Percentiles rank a stretch among this genome's conserved stretches.
These are phyloP conservation scores for Durotheca rogersii DNA, from an alignment of 495 filamentous ascomycete species.

Conservation along the genomic window DNA sequence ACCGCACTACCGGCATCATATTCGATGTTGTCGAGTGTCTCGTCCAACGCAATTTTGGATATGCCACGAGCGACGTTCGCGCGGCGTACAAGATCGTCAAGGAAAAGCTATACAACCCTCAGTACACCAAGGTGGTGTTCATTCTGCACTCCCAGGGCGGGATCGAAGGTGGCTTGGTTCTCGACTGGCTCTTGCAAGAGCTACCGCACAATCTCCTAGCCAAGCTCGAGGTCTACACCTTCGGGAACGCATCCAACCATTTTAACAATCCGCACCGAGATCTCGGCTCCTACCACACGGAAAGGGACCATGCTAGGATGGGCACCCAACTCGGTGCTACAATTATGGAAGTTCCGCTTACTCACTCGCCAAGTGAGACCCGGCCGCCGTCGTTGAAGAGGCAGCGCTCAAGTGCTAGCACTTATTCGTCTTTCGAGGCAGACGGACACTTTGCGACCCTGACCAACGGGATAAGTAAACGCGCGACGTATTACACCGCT, in stretches of 20 bases:
- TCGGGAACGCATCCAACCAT: slow-evolving; percentile 81
- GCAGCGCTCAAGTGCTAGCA: slow-evolving; percentile 16
- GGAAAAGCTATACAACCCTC: slow-evolving; percentile 54
- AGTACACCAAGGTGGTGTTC: slow-evolving; percentile 70
- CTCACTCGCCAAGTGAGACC: slow-evolving; percentile 27
- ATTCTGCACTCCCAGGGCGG: slow-evolving; percentile 82
- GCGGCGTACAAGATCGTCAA: slow-evolving; percentile 59
- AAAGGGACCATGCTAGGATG: slow-evolving; percentile 21
- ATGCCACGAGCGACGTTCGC: slow-evolving; percentile 69
- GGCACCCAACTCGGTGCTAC: slow-evolving; percentile 12
- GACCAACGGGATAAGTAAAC: slow-evolving; percentile 11
- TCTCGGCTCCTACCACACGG: slow-evolving; percentile 31
- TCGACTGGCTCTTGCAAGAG: slow-evolving; percentile 80
- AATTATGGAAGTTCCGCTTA: slow-evolving; percentile 23
- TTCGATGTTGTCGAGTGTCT: slow-evolving; percentile 78
- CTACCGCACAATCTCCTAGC: slow-evolving; percentile 64
- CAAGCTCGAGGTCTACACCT: slow-evolving; percentile 82
- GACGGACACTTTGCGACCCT: slow-evolving; percentile 6
- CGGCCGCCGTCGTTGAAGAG: slow-evolving; percentile 14
- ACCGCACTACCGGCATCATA: slow-evolving; percentile 68
- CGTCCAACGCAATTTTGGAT: slow-evolving; percentile 72
- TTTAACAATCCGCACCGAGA: slow-evolving; percentile 76
- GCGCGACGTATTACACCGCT: slow-evolving; percentile 14
- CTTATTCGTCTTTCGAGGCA: slow-evolving; percentile 8
- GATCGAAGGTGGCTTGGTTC: slow-evolving; percentile 69